These are phyloP conservation scores for Cicer bijugum DNA, from an alignment of 306 rosid species.

Conservation along the genomic window DNA sequence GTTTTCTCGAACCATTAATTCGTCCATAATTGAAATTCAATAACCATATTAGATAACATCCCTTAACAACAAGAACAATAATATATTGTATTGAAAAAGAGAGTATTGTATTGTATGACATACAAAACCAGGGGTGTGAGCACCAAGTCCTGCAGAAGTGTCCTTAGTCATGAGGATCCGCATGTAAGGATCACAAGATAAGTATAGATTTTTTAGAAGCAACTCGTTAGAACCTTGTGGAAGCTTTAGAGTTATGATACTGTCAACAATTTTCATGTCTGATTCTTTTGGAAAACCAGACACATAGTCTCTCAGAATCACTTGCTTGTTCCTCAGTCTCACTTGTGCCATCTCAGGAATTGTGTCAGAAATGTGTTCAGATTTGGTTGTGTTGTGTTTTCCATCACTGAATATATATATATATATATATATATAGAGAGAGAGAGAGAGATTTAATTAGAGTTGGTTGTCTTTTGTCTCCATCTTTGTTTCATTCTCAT, in stretches of 20 bases:
- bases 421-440: too few species aligned
- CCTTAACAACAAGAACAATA: too few species aligned
- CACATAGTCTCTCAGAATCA: conserved; percentile 44
- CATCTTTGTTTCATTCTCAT: too few species aligned
- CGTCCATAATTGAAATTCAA: too few species aligned
- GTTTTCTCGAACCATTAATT: too few species aligned
- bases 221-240: conserved; percentile 51
- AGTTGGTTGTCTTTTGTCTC: too few species aligned
- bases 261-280: conserved; percentile 37
- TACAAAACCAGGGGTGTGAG: conserved; percentile 37
- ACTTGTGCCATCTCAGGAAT: conserved; percentile 35
- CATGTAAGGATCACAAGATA: conserved; percentile 67
- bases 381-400: not conserved
- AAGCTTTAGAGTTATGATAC: conserved; percentile 39
- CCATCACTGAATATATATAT: too few species aligned
- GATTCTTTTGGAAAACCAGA: conserved; percentile 49
- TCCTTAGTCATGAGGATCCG: conserved; percentile 38
- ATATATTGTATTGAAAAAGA: not conserved
- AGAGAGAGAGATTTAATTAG: too few species aligned
- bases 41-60: too few species aligned
- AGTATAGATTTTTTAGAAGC: conserved; percentile 61
- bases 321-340: conserved; percentile 56
- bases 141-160: not conserved
- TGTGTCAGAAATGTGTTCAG: not conserved
- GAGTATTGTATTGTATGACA: not conserved